These are phyloP conservation scores for Nakaseomyces delphensis DNA, from an alignment of 1,139 yeast species.

Conservation along the genomic window DNA sequence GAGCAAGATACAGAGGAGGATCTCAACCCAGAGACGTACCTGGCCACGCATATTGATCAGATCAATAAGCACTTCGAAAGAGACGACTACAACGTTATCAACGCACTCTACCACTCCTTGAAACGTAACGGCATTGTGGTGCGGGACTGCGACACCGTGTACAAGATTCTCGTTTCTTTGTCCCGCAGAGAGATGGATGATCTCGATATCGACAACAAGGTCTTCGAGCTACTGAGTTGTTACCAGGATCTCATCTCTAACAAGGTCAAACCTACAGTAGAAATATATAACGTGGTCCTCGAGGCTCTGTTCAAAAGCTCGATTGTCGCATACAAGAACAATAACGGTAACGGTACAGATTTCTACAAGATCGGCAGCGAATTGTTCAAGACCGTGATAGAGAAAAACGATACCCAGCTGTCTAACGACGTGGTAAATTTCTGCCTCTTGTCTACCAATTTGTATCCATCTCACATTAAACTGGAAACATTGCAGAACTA, in stretches of 20 bases:
- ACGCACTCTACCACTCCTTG: slow-evolving; percentile 34
- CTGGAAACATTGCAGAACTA: slow-evolving; percentile 17
- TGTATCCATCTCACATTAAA: slow-evolving; percentile 30
- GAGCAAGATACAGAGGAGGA: slow-evolving; percentile 25
- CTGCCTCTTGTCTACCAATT: slow-evolving; percentile 32
- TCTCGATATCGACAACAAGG: slow-evolving; percentile 38
- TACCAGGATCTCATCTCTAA: slow-evolving; percentile 55
- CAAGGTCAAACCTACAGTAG: slow-evolving; percentile 44
- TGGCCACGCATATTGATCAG: slow-evolving; percentile 21
- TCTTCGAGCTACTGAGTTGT: slow-evolving; percentile 54
- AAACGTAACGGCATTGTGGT: slow-evolving; percentile 34
- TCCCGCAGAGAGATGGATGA: slow-evolving; percentile 33
- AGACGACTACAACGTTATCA: slow-evolving; percentile 31
- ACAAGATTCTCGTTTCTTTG: slow-evolving; percentile 32
- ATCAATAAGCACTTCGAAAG: slow-evolving; percentile 20
- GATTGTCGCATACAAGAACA: slow-evolving; percentile 33
- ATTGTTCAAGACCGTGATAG: slow-evolving; percentile 42
- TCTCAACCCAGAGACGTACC: slow-evolving; percentile 23
- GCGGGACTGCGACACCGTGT: slow-evolving; percentile 28
- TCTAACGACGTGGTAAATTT: slow-evolving; percentile 28
- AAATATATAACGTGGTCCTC: slow-evolving; percentile 48
- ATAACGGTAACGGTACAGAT: slow-evolving; percentile 40
- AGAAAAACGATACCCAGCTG: slow-evolving; percentile 29
- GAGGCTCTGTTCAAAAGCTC: slow-evolving; percentile 45
- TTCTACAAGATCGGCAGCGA: slow-evolving; percentile 58